Percentiles rank a stretch among this genome's conserved stretches.
phyloP scores from a whole-genome alignment of 1,139 yeast genomes.

The Zygoascus sp. region DNA sequence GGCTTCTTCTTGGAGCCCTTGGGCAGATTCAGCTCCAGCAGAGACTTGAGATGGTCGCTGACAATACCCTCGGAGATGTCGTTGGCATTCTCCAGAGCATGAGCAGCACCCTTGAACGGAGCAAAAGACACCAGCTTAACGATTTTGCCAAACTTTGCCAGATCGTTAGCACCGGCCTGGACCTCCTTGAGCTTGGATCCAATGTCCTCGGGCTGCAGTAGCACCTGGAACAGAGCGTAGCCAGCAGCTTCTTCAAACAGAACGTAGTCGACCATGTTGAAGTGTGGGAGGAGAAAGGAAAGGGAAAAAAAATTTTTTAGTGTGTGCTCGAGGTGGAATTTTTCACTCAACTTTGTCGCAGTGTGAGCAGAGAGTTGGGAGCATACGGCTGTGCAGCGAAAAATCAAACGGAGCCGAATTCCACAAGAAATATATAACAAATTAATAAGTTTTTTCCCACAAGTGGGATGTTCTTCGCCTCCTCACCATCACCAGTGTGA shows the following conservation, averaged over 20 bases:
- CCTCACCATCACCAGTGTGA: too few relatives aligned
- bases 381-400: not conserved
- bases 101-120: slow-evolving; percentile 98
- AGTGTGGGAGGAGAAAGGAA: slow-evolving; percentile 1
- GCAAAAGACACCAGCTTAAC: slow-evolving; percentile 93
- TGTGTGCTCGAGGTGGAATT: slow-evolving; percentile 1
- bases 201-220: slow-evolving; percentile 89
- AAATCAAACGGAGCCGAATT: not conserved
- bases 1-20: slow-evolving; percentile 63
- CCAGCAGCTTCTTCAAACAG: slow-evolving; percentile 99
- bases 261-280: slow-evolving; percentile 65
- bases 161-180: slow-evolving; percentile 84
- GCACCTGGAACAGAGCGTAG: slow-evolving; percentile 92
- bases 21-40: slow-evolving; percentile 87
- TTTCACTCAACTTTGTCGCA: not conserved
- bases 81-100: slow-evolving; percentile 96
- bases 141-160: slow-evolving; percentile 85
- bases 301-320: slow-evolving; percentile 14
- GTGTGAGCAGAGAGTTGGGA: too few relatives aligned
- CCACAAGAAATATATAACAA: too few relatives aligned
- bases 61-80: slow-evolving; percentile 97
- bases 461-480: too few relatives aligned
- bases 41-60: slow-evolving; percentile 83
- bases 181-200: slow-evolving; percentile 92
- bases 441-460: too few relatives aligned